Conservation (phyloP, 352 stramenopile species). For the Pythium insidiosum region DNA sequence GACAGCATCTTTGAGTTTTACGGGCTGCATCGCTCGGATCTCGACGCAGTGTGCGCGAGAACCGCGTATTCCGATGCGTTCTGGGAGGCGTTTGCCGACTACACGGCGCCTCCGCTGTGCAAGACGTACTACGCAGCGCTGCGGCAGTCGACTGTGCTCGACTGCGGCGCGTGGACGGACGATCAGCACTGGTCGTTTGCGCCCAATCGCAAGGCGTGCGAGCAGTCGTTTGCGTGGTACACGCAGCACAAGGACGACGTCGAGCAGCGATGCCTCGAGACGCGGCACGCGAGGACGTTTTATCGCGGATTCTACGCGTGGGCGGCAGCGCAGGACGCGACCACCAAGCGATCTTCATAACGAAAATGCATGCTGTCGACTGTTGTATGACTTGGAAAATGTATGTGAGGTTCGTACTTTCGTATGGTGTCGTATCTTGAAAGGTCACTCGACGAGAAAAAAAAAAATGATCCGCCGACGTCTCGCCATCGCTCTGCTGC, state of each 20-base stretch:
- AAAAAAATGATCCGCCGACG: too few species aligned
- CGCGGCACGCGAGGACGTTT: slow-evolving; percentile 14
- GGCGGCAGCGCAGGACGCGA: slow-evolving; percentile 6
- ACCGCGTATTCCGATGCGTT: slow-evolving; percentile 40
- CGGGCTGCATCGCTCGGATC: slow-evolving; percentile 25
- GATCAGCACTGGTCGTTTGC: not conserved
- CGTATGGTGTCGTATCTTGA: slow-evolving; percentile 5
- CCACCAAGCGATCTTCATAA: not conserved
- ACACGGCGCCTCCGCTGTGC: slow-evolving; percentile 37
- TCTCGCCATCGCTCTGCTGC: too few species aligned
- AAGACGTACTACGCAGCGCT: slow-evolving; percentile 54
- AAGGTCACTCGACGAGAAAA: too few species aligned
- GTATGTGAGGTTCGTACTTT: not conserved
- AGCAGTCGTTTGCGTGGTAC: slow-evolving; percentile 53
- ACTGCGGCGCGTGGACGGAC: not conserved
- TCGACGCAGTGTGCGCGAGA: slow-evolving; percentile 33
- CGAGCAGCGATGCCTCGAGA: slow-evolving; percentile 43
- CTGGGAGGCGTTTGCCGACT: slow-evolving; percentile 54
- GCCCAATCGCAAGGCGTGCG: slow-evolving; percentile 5
- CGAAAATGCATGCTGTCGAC: not conserved
- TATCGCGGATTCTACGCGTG: slow-evolving; percentile 20
- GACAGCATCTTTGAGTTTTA: slow-evolving; percentile 50
- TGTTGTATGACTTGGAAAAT: slow-evolving; percentile 6
- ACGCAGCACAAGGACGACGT: slow-evolving; percentile 21
- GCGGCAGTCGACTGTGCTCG: slow-evolving; percentile 10